phyloP scores from a whole-genome alignment of 768 basidiomycete genomes.

The Flagelloscypha sp. region DNA sequence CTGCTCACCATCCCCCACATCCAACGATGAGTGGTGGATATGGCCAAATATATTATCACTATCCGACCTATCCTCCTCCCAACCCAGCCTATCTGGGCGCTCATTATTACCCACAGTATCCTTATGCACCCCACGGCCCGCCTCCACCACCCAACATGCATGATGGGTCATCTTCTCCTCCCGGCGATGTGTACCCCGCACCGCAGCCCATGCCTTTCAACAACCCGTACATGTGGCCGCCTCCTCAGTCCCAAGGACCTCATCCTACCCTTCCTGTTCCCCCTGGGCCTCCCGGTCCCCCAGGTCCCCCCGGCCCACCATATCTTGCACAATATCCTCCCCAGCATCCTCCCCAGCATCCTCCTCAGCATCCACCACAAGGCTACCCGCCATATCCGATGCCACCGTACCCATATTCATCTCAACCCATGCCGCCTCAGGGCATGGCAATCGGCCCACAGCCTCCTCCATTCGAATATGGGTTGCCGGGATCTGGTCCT shows the following conservation, averaged over 20 bases:
- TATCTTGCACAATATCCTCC: constrained; percentile 10
- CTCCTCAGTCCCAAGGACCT: no score
- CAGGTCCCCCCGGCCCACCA: constrained; percentile 24
- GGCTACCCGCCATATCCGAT: no score
- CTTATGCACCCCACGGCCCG: constrained; percentile 36
- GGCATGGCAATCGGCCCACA: no score
- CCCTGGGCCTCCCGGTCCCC: constrained; percentile 32
- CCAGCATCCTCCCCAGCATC: constrained; percentile 19
- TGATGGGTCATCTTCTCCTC: no score
- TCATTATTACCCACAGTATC: constrained; percentile 39
- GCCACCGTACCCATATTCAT: no score
- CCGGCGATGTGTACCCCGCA: constrained; percentile 23
- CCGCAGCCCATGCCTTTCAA: constrained; percentile 21
- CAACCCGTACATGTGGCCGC: constrained; percentile 25
- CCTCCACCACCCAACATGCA: constrained; percentile 26
- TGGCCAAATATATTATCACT: constrained; percentile 30
- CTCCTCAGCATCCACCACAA: constrained; percentile 22
- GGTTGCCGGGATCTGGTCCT: no score
- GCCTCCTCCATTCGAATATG: no score
- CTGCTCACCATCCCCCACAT: constrained; percentile 15
- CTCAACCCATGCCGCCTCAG: no score
- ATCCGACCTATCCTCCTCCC: constrained; percentile 41
- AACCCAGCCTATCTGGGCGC: constrained; percentile 32
- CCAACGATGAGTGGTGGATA: no score
- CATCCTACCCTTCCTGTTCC: constrained; percentile 31